Evolutionary conservation across 164 flowering plant genomes (phyloP), one percentile per base, ranked within the genome.

Genomic region (Taxillus chinensis): DNA sequence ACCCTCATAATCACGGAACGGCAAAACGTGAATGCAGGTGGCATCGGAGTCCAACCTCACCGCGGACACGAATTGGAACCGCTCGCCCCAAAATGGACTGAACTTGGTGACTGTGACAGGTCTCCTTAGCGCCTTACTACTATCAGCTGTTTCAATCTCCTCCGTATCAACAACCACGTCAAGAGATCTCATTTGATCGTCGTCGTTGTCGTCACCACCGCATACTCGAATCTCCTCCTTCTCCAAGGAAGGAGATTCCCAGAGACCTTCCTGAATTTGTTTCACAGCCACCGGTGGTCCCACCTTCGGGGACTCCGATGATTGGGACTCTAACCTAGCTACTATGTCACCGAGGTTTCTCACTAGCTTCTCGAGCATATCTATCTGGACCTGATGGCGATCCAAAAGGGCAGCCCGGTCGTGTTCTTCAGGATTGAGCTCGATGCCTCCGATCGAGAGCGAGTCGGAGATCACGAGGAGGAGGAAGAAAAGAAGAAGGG

Each of bases 51-150:
- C 89, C 62, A 91, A 75, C 62, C 85, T 89, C 78, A 89, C 93
- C 3, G 97, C 97, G 0, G 96, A 87, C 37, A 83, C 70, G 67
- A 91, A 91, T 50, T 85, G 89, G 71, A 95, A 95, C 74, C 79
- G 81, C 76, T 95, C 99, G 3, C 86, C 81, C 99, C 97, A 91
- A 46, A 90, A 76, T 2, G 92, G 85, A 74, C 81, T 87, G 73
- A 84, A 89, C 70, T 87, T 89, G 0, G 85, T 82, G 3, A 89
- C 86, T 0, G 92, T 79, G 57, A 81, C 71, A 13, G 81, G 65
- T 65, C 63, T 64, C 66, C 54, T 69, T 67, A 58, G 63, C 68
- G 60, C 71, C 41, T 51, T 48, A 1, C 37, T 61, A n/a, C 60
- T 66, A 15, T 50, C 41, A 12, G 67, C 68, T n/a, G n/a, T n/a